phyloP scores from a whole-genome alignment of 2,329 filamentous ascomycete genomes.

The Monosporascus sp. region DNA sequence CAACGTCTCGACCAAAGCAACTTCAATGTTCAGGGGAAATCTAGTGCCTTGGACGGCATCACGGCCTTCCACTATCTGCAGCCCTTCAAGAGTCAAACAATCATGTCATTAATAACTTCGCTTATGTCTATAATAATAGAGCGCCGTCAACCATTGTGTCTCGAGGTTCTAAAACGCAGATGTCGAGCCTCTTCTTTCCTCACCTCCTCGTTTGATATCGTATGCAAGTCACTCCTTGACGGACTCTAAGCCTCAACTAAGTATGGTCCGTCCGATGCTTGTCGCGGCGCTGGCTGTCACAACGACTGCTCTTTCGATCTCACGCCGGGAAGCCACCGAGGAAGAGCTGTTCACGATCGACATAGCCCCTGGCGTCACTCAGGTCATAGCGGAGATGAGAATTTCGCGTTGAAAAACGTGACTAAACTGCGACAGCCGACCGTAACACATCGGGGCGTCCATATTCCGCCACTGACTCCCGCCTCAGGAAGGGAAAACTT shows the following conservation, averaged over 20 bases:
- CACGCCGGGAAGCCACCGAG: conserved; percentile 8
- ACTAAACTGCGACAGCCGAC: conserved; percentile 16
- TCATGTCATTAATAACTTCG: background rate
- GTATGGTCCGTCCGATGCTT: conserved; percentile 17
- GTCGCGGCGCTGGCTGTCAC: conserved; percentile 17
- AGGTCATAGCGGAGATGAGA: conserved; percentile 67
- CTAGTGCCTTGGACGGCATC: background rate
- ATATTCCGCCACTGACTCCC: conserved; percentile 1
- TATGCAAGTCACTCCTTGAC: background rate
- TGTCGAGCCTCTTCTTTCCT: background rate
- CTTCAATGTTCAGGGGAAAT: background rate
- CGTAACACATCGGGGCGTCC: background rate
- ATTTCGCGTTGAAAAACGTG: conserved; percentile 65
- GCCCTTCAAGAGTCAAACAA: background rate
- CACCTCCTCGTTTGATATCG: background rate
- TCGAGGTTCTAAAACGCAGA: background rate
- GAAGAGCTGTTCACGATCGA: conserved; percentile 42
- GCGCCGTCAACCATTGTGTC: background rate
- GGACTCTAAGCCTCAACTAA: background rate
- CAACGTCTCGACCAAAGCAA: background rate
- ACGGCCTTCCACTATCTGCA: background rate
- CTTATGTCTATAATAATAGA: background rate
- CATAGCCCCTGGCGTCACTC: conserved; percentile 59
- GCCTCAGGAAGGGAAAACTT: conserved; percentile 64
- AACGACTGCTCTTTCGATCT: conserved; percentile 13